Base-by-base conservation (phyloP, 2,329 filamentous ascomycete genomes). In the Aspergillus pseudotamarii region DNA sequence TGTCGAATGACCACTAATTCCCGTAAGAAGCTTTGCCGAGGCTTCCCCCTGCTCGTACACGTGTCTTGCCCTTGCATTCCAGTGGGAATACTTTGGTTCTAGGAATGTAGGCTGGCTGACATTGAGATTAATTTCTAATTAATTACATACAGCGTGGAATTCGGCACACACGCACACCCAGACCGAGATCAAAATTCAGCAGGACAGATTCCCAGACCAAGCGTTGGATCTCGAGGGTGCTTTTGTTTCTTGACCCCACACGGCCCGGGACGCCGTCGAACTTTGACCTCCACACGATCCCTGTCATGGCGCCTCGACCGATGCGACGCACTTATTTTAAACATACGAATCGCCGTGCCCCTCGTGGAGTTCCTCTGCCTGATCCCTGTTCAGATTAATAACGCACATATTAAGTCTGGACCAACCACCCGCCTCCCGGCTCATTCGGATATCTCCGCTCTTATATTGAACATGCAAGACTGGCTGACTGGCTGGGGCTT, bases 211-310 rank as follows among this genome's bases (percentile, higher is more conserved):
- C 36, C 6, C 36, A 19, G 5, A 36, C 5, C 36, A n/a, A 41
- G 16, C 38, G 38, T 41, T 41, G 38, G 38, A 41, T 41, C 19
- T 41, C 38, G 11, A 32, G 34, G 10, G 19, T 41, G 16, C 38
- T 41, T 41, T 41, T 41, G 16, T 41, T 19, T 16, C 14, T 14
- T 14, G 38, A 41, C 50, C 32, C 50, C 50, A 54, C 50, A 54
- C 50, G 50, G 50, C 50, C 50, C 50, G 50, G 30, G 16, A 54
- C 50, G 50, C 50, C 50, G 50, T 54, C 50, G 50, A 54, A 54
- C 30, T 36, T 36, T 54, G 30, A 12, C 19, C 50, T 32, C 50
- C 50, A 54, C 50, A 6, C 10, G 50, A 16, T 54, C 50, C 50
- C 50, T 54, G 50, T 54, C 50, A 54, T 54, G 19, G 48, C 19